Base-by-base conservation (phyloP, 2,329 filamentous ascomycete genomes). In the Penicillium sp. region DNA sequence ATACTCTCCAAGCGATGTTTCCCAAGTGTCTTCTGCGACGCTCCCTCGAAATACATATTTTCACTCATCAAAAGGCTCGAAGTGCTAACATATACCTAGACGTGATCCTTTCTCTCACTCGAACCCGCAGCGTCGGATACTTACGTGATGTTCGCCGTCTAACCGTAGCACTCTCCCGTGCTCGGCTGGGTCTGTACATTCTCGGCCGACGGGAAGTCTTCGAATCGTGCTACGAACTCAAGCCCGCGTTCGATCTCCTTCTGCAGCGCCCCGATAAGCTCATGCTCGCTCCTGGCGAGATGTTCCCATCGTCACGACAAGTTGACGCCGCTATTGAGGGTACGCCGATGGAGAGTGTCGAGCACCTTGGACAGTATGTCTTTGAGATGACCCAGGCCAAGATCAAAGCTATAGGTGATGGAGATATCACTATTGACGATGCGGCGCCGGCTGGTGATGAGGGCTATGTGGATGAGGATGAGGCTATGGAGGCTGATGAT, bases 291-390 rank as follows among this genome's bases (percentile, higher is more conserved):
- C 91, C 90, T 0, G 90, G 90, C 16, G 94, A 99, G 76, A 84
- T 97, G 77, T 96, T 85, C 80, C 89, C 90, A 0, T 83, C 89
- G 0, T 72, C 81, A 51, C 79, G 90, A 41, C 67, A 68, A 4
- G 70, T 76, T 16, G 77, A 78, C 8, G 79, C 79, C 16, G 77
- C 79, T 7, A 68, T 77, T 7, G 76, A 73, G 39, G 75, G 74
- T n/a, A 87, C 85, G 1, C 79, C 84, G 18, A 97, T 99, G 90
- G 89, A 93, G 65, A 84, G 89, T 32, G 87, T 97, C 1, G 93
- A 99, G 77, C 94, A 99, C 76, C 74, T 99, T 34, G 94, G 94
- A 0, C 89, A 96, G 74, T 99, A 97, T 72, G 93, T 99, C 19
- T 96, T 85, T 70, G 90, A 99, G 73, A 99, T 99, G 91, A 96